Percentiles rank a stretch among this genome's conserved stretches.
These are phyloP conservation scores for Xeromyces bisporus DNA, from an alignment of 495 filamentous ascomycete species.

Conservation along the genomic window DNA sequence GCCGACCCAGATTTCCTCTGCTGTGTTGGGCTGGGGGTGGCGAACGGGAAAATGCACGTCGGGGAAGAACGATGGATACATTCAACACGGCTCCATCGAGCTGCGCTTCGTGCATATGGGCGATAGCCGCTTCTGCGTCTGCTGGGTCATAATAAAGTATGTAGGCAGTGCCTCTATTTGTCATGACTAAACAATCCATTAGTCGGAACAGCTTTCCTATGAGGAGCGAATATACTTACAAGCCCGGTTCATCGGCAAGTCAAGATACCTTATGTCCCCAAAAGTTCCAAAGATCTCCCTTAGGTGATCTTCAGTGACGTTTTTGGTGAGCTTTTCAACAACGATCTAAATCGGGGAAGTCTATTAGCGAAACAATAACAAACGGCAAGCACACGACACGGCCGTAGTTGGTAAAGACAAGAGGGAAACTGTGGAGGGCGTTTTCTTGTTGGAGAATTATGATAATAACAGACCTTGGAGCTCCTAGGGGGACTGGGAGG, in stretches of 20 bases:
- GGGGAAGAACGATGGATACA: conserved; percentile 86
- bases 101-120: conserved; percentile 96
- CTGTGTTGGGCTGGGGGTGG: conserved; percentile 22
- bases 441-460: too few species aligned
- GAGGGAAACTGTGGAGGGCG: too few species aligned
- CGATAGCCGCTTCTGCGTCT: conserved; percentile 76
- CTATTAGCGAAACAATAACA: conserved; percentile 2
- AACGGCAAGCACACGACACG: neutral
- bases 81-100: conserved; percentile 75
- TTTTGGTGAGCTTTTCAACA: conserved; percentile 91
- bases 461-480: conserved; percentile 33
- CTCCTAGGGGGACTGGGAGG: conserved; percentile 32
- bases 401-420: neutral
- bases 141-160: conserved; percentile 64
- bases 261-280: conserved; percentile 68
- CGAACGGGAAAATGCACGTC: conserved; percentile 41
- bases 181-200: conserved; percentile 42
- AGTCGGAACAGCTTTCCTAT: neutral
- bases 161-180: conserved; percentile 88
- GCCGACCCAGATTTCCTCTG: conserved; percentile 16
- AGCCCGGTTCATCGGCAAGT: conserved; percentile 73
- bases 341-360: conserved; percentile 48
- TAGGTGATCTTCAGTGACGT: conserved; percentile 75
- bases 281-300: conserved; percentile 84
- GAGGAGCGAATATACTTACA: conserved; percentile 36